Percentiles rank a stretch among this genome's conserved stretches.
These are phyloP conservation scores for Tuber borchii DNA, from an alignment of 495 filamentous ascomycete genomes.

Conservation along the genomic window DNA sequence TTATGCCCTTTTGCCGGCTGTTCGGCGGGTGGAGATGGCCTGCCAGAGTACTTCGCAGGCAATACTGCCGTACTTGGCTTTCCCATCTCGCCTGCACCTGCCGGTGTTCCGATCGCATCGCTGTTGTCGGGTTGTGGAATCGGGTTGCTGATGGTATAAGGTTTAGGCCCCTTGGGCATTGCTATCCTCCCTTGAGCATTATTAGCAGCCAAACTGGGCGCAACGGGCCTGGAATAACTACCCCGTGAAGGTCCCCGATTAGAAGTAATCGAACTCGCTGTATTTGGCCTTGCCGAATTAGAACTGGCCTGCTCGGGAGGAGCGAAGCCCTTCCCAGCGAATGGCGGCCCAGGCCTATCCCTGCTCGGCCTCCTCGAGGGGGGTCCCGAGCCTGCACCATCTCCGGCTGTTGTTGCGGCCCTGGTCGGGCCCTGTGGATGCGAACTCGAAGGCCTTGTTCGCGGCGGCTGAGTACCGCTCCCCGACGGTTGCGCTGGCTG, in stretches of 20 bases:
- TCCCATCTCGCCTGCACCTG: slow-evolving; percentile 47
- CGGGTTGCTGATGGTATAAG: slow-evolving; percentile 69
- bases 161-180: slow-evolving; percentile 66
- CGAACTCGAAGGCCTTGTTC: slow-evolving; percentile 45
- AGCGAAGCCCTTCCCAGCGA: slow-evolving; percentile 49
- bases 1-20: slow-evolving; percentile 66
- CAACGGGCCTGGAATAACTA: slow-evolving; percentile 83
- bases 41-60: slow-evolving; percentile 44
- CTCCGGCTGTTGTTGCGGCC: slow-evolving; percentile 20
- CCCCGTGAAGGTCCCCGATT: slow-evolving; percentile 66
- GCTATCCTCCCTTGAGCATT: slow-evolving; percentile 87
- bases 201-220: slow-evolving; percentile 78
- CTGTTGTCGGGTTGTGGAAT: slow-evolving; percentile 54
- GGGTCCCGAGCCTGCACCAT: slow-evolving; percentile 23
- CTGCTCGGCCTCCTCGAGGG: slow-evolving; percentile 37
- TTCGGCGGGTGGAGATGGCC: slow-evolving; percentile 47
- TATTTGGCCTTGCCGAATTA: slow-evolving; percentile 58
- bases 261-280: slow-evolving; percentile 70
- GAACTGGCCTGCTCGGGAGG: slow-evolving; percentile 45
- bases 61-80: slow-evolving; percentile 54
- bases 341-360: slow-evolving; percentile 39
- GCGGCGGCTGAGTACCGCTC: slow-evolving; percentile 34
- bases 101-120: slow-evolving; percentile 44
- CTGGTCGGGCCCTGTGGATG: slow-evolving; percentile 40
- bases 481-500: slow-evolving; percentile 41